These are phyloP conservation scores for Hysterium pulicare DNA, from an alignment of 2,329 filamentous ascomycete species.

Conservation along the genomic window DNA sequence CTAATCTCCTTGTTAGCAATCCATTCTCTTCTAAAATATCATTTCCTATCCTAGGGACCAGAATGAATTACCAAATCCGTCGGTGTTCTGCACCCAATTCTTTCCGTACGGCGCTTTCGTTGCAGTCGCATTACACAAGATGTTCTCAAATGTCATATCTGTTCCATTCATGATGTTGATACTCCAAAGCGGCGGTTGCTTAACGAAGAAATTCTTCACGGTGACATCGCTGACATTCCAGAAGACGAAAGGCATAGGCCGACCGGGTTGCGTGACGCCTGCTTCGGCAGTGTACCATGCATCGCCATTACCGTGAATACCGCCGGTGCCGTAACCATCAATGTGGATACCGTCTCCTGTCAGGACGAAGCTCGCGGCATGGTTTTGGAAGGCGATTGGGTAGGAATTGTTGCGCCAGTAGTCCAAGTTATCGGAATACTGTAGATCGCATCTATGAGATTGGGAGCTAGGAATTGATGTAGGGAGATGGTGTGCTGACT, in stretches of 20 bases:
- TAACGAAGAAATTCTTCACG: slow-evolving; percentile 52
- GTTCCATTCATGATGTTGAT: slow-evolving; percentile 59
- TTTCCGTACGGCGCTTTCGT: slow-evolving; percentile 48
- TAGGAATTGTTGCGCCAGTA: slow-evolving; percentile 57
- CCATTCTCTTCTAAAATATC: not conserved
- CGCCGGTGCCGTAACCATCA: slow-evolving; percentile 51
- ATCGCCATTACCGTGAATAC: slow-evolving; percentile 55
- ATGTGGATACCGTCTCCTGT: slow-evolving; percentile 51
- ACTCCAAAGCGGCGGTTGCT: slow-evolving; percentile 52
- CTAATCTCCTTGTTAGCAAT: slow-evolving; percentile 11
- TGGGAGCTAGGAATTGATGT: not conserved
- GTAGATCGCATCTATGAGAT: not conserved
- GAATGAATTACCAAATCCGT: slow-evolving; percentile 45
- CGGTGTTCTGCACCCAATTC: slow-evolving; percentile 58
- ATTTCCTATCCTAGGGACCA: not conserved
- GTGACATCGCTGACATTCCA: slow-evolving; percentile 56
- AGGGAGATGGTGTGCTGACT: slow-evolving; percentile 23
- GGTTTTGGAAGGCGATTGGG: slow-evolving; percentile 54
- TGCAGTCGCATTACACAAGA: slow-evolving; percentile 51
- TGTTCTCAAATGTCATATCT: slow-evolving; percentile 51
- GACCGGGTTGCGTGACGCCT: slow-evolving; percentile 46
- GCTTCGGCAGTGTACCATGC: slow-evolving; percentile 52
- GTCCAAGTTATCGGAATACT: slow-evolving; percentile 50
- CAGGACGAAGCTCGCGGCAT: slow-evolving; percentile 52
- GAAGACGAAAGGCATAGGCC: slow-evolving; percentile 58